Base-by-base conservation (phyloP, 106 monocot genomes). In the Vanilla planifolia region DNA sequence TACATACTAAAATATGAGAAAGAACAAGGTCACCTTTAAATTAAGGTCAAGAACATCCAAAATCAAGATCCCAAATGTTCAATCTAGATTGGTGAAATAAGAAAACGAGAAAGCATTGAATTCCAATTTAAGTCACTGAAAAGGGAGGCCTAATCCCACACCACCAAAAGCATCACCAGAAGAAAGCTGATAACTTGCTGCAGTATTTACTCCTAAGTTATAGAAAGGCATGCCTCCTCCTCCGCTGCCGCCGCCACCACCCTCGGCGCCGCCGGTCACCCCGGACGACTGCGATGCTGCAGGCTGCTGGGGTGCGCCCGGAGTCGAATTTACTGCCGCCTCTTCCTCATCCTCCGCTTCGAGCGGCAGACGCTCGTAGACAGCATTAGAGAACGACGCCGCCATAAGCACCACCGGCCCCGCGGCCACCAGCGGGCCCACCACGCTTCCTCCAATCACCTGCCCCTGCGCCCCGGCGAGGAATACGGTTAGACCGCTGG, bases 301-400 rank as follows among this genome's bases (percentile, higher is more conserved):
- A 8, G 56, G 30, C 56, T 28, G 33, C 33, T n/a, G n/a, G n/a
- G n/a, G n/a, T n/a, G n/a, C n/a, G n/a, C n/a, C n/a, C n/a, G n/a
- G n/a, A n/a, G n/a, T n/a, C n/a, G n/a, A n/a, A n/a, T n/a, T n/a
- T n/a, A n/a, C n/a, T n/a, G 56, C 28, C 29, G 56, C 56, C 15
- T 14, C 33, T 24, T 30, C 29, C 16, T 32, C 56, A n/a, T n/a
- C n/a, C 56, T 56, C 56, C n/a, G 56, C 56, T 56, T 56, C 56
- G 2, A 56, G 13, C 6, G 56, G 56, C 16, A 56, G 33, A 28
- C 56, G 17, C 27, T 56, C 56, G 23, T 33, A 29, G 10, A 33
- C 56, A 22, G 50, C 50, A 10, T 50, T 50, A 11, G 50, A 50
- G 26, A 50, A 50, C 24, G 50, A 50, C 6, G 50, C 50, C 10